A percentile compares a stretch with the other conserved stretches of the same genome.
phyloP scores from a whole-genome alignment of 192 early-diverging fungal species.

The Backusella psychrophila region DNA sequence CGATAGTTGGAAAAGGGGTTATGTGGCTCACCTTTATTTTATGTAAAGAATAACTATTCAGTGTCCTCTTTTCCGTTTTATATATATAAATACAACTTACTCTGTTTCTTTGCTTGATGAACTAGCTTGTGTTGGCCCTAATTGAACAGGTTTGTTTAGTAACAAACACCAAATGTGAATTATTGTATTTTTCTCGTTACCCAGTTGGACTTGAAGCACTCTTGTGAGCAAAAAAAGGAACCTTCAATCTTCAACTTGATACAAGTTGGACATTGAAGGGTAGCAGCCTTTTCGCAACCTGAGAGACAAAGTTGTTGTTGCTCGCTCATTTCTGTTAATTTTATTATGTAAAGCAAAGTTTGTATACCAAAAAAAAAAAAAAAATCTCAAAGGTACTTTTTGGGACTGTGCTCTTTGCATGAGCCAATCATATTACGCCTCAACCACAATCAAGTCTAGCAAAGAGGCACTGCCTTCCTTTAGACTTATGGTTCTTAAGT shows the following conservation, averaged over 20 bases:
- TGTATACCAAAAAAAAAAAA: neutral
- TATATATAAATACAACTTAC: neutral
- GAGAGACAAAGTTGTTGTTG: slow-evolving; percentile 38
- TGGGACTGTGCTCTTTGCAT: too few relatives aligned
- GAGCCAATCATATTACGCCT: too few relatives aligned
- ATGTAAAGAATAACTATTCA: too few relatives aligned
- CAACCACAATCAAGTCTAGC: too few relatives aligned
- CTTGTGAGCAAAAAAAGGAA: slow-evolving; percentile 80
- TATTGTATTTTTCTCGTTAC: slow-evolving; percentile 18
- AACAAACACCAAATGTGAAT: neutral
- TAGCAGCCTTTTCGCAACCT: slow-evolving; percentile 65
- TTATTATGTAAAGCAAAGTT: neutral
- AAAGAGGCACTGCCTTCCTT: too few relatives aligned
- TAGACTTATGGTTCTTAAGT: too few relatives aligned
- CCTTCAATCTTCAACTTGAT: slow-evolving; percentile 59
- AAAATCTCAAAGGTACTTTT: neutral
- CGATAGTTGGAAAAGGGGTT: slow-evolving; percentile 58
- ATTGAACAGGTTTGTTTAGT: neutral
- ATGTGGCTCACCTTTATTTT: slow-evolving; percentile 31
- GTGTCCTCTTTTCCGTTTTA: too few relatives aligned
- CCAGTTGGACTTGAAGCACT: slow-evolving; percentile 78
- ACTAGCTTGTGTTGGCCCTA: neutral
- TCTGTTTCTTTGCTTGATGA: slow-evolving; percentile 11
- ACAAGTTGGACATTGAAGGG: slow-evolving; percentile 82
- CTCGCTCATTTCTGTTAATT: neutral